Percentiles rank a stretch among this genome's conserved stretches.
phyloP scores from a whole-genome alignment of 306 rosid genomes.

The Casuarina equisetifolia region DNA sequence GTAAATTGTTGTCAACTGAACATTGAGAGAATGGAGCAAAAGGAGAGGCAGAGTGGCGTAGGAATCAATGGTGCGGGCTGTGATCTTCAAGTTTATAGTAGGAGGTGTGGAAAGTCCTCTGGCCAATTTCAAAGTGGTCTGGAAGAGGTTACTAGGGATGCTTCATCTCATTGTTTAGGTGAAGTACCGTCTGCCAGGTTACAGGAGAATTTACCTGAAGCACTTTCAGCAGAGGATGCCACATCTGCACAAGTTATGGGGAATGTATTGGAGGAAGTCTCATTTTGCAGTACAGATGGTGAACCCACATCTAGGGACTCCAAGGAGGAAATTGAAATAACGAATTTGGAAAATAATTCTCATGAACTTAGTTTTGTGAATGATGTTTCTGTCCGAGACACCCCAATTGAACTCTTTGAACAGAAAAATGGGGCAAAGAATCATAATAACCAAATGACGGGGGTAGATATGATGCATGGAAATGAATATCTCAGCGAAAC shows the following conservation, averaged over 20 bases:
- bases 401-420: constrained; percentile 25
- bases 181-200: constrained; percentile 24
- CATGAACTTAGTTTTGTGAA: constrained; percentile 15
- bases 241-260: constrained; percentile 22
- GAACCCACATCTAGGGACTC: constrained; percentile 23
- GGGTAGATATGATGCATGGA: constrained; percentile 18
- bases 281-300: constrained; percentile 11
- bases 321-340: constrained; percentile 20
- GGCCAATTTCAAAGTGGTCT: constrained; percentile 15
- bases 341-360: constrained; percentile 5
- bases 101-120: constrained; percentile 18
- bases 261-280: constrained; percentile 13
- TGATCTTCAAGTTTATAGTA: constrained; percentile 19
- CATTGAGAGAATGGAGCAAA: constrained; percentile 26
- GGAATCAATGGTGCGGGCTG: constrained; percentile 18
- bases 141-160: constrained; percentile 24
- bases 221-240: constrained; percentile 25
- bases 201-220: constrained; percentile 12
- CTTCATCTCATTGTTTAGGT: constrained; percentile 19
- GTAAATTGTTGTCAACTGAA: constrained; percentile 17
- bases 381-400: constrained; percentile 18
- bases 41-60: constrained; percentile 7
- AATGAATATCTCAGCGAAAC: constrained; percentile 1
- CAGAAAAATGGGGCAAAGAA: constrained; percentile 28
- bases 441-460: constrained; percentile 21